Conservation (phyloP, 768 basidiomycete genomes). For the Tephrocybe sp. region DNA sequence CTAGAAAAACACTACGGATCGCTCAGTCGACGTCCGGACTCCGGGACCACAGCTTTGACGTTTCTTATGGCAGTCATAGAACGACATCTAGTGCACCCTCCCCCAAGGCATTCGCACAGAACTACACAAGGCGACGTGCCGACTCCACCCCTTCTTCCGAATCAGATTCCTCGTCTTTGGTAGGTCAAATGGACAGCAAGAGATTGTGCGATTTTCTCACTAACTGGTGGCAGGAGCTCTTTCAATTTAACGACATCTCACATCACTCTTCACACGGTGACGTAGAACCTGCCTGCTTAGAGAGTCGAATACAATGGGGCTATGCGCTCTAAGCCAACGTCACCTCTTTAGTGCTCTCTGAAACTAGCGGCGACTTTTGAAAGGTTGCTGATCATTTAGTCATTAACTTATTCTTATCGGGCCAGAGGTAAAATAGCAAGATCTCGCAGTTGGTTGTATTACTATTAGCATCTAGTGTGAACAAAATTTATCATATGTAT, state of each 20-base stretch:
- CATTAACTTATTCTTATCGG: no score
- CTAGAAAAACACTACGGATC: constrained; percentile 14
- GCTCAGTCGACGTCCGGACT: constrained; percentile 22
- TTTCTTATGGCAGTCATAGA: constrained; percentile 16
- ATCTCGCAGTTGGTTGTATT: no score
- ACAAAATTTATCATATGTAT: not conserved
- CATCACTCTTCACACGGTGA: not conserved
- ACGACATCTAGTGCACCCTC: constrained; percentile 20
- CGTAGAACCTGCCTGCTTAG: constrained; percentile 3
- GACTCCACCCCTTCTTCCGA: not conserved
- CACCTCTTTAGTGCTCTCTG: not conserved
- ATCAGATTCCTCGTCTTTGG: not conserved
- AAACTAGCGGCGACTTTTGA: no score
- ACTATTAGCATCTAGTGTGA: no score
- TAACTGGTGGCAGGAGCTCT: constrained; percentile 10
- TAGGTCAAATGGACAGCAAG: not conserved
- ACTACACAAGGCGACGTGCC: constrained; percentile 1
- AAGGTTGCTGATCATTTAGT: no score
- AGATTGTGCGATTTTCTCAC: not conserved
- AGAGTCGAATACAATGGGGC: constrained; percentile 37
- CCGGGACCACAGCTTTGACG: constrained; percentile 2
- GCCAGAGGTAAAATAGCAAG: no score
- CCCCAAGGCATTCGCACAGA: constrained; percentile 1
- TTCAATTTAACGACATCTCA: not conserved
- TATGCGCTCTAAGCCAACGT: constrained; percentile 34